A percentile compares a stretch with the other conserved stretches of the same genome.
These are phyloP conservation scores for Stellera chamaejasme DNA, from an alignment of 345 rosid species.

Conservation along the genomic window DNA sequence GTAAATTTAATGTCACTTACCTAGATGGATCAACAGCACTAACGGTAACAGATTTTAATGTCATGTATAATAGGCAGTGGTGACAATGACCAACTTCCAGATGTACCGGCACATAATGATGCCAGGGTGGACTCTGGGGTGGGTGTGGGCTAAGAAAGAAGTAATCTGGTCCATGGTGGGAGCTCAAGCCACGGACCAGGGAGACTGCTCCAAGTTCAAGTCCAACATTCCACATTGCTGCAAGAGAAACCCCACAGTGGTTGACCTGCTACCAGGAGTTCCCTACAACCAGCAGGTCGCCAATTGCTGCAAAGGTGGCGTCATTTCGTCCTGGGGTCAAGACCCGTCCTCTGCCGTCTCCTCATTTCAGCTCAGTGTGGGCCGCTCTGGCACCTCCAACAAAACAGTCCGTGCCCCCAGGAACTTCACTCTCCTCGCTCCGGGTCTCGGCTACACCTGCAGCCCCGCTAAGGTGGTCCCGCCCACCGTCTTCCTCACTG, in stretches of 20 bases:
- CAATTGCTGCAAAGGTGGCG: slow-evolving; percentile 53
- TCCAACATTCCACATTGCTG: slow-evolving; percentile 44
- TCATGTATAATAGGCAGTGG: slow-evolving; percentile 24
- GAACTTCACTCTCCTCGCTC: slow-evolving; percentile 43
- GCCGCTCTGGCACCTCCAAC: slow-evolving; percentile 36
- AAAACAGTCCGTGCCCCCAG: slow-evolving; percentile 37
- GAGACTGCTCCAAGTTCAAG: slow-evolving; percentile 50
- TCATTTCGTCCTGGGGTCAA: slow-evolving; percentile 33
- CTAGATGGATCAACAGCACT: background rate
- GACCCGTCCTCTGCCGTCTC: slow-evolving; percentile 29
- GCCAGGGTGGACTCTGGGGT: slow-evolving; percentile 46
- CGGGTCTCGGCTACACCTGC: slow-evolving; percentile 45
- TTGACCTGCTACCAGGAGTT: slow-evolving; percentile 41
- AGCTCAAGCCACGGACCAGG: slow-evolving; percentile 44
- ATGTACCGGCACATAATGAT: slow-evolving; percentile 36
- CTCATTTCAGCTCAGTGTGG: slow-evolving; percentile 38
- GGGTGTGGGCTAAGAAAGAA: slow-evolving; percentile 47
- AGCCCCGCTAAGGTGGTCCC: slow-evolving; percentile 33
- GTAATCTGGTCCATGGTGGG: slow-evolving; percentile 42
- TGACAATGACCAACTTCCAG: slow-evolving; percentile 40
- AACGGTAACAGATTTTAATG: background rate
- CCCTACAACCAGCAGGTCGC: slow-evolving; percentile 39
- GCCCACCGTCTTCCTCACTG: slow-evolving; percentile 25
- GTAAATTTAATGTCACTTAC: background rate
- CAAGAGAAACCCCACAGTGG: slow-evolving; percentile 27